Evolutionary conservation across 306 rosid genomes (phyloP).

Genomic region (Medicago ruthenica): DNA sequence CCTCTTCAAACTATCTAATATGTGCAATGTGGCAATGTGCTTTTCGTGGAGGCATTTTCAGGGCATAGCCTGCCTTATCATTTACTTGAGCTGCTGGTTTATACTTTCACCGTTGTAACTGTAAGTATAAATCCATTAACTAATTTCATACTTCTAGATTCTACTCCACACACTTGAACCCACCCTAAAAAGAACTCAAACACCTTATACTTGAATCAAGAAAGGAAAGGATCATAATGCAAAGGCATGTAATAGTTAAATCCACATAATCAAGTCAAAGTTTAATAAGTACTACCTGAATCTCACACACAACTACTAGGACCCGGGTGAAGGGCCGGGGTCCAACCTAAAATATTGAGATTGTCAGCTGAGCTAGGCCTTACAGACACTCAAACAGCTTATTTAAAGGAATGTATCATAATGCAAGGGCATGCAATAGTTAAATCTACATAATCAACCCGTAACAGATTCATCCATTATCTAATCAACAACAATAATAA

Average conservation of each 20-base stretch:
- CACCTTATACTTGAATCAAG: too few relatives aligned
- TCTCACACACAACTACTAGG: too few relatives aligned
- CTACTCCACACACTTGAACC: not conserved
- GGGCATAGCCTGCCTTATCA: not conserved
- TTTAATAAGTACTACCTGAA: too few relatives aligned
- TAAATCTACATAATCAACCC: not conserved
- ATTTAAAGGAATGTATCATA: not conserved
- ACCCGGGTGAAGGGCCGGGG: too few relatives aligned
- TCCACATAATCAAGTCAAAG: too few relatives aligned
- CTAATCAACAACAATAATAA: not conserved
- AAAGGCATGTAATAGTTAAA: too few relatives aligned
- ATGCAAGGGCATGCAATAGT: slow-evolving; percentile 19
- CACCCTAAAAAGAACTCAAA: not conserved
- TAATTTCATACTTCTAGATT: slow-evolving; percentile 19
- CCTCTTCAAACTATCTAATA: too few relatives aligned
- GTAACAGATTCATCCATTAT: not conserved
- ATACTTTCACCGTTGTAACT: not conserved
- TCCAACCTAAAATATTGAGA: too few relatives aligned
- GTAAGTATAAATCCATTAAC: slow-evolving; percentile 29
- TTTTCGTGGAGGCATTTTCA: not conserved
- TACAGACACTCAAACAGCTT: not conserved
- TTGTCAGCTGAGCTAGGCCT: too few relatives aligned
- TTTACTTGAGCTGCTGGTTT: not conserved
- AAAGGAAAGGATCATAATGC: too few relatives aligned
- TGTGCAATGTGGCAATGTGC: not conserved